Evolutionary conservation across 75 land plant species (phyloP), one percentile per base, ranked within the genome.

Genomic region (Ceratopteris richardii): DNA sequence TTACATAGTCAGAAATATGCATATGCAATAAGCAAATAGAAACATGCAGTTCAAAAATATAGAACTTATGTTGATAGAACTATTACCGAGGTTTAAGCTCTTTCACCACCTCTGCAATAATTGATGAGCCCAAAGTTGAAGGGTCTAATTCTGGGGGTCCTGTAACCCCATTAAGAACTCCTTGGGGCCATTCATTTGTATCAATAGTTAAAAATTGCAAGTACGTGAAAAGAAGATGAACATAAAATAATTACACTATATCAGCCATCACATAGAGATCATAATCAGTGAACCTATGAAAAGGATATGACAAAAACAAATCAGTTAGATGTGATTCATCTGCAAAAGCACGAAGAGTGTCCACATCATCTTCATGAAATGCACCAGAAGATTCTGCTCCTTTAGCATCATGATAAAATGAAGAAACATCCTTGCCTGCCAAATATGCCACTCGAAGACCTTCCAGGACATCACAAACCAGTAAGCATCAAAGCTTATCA

Each of bases 161-260:
- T 28, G 83, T 61, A 29, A 77, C 78, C 40, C 80, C 68, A 30
- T 66, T 66, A 16, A 73, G 64, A 19, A 95, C 62, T 57, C 88
- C 99, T 57, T 48, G 67, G 0, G 99, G 99, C 99, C 99, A 95
- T 68, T 95, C 99, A 82, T 95, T 95, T 61, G 99, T 95, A 55
- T 33, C 36, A 50, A 21, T 1, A 56, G 78, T 90, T 65, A 87
- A 87, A 83, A 70, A 64, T 56, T 44, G 23, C 64, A 71, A 48
- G 1, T 29, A 11, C 52, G 37, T 33, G 56, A 54, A 44, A 26
- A 22, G 3, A 18, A 26, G 5, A 54, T 4, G 6, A 54, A 18
- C 10, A 5, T 24, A 30, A 31, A 39, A 57, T 30, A 57, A 1
- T 44, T 6, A 0, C 31, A 52, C 10, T 51, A 40, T 20, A 41